A percentile compares a stretch with the other conserved stretches of the same genome.
Evolutionary conservation across 164 flowering plant species (phyloP).

Genomic region (Kalanchoe fedtschenkoi): DNA sequence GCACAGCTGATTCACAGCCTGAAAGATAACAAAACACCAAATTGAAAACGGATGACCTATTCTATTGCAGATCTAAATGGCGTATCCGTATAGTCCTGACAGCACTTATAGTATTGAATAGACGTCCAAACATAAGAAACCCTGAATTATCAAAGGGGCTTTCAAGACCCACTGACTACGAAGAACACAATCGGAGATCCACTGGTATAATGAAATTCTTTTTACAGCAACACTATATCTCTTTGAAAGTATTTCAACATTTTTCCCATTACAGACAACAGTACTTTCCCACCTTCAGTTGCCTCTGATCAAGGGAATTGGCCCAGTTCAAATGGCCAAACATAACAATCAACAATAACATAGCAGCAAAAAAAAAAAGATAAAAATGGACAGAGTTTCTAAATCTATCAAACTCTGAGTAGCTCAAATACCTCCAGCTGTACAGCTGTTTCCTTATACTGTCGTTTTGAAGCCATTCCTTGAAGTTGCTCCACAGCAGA

Average conservation of each 20-base stretch:
- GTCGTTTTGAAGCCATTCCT: conserved; percentile 91
- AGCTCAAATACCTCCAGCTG: conserved; percentile 73
- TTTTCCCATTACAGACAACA: too few relatives aligned
- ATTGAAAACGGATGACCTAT: conserved; percentile 12
- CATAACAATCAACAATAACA: neutral
- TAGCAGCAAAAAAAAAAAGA: neutral
- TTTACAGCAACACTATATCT: too few relatives aligned
- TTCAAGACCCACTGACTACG: neutral
- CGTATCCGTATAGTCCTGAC: conserved; percentile 25
- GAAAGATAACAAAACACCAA: conserved; percentile 16
- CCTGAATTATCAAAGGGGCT: neutral
- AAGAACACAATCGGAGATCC: too few relatives aligned
- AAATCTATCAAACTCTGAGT: neutral
- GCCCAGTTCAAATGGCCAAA: neutral
- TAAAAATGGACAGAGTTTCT: neutral
- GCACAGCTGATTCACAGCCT: conserved; percentile 97
- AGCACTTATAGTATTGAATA: conserved; percentile 12
- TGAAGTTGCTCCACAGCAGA: conserved; percentile 99
- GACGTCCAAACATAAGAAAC: conserved; percentile 16
- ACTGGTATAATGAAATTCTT: too few relatives aligned
- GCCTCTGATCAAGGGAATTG: neutral
- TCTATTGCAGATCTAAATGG: neutral
- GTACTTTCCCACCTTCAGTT: too few relatives aligned
- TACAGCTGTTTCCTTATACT: conserved; percentile 95
- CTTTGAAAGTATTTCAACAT: too few relatives aligned